Base-by-base conservation (phyloP, 1,139 yeast species). In the Magnusiomyces sp. region DNA sequence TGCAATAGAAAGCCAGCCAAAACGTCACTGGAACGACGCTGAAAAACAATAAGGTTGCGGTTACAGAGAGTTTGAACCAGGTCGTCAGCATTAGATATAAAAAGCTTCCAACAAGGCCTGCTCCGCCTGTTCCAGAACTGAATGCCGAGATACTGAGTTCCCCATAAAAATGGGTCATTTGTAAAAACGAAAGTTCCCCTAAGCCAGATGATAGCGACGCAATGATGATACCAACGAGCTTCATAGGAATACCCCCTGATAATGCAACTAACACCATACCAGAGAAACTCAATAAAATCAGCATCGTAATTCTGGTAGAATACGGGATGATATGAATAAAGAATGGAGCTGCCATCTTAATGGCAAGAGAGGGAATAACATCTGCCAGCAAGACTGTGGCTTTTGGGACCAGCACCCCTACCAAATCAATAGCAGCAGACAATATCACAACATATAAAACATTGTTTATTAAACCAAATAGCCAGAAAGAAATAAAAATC, bases 41-140 rank as follows among this genome's bases (percentile, higher is more conserved):
- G 57, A 80, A 81, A 11, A 73, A 34, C 17, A 78, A 57, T 46
- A 83, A 64, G 0, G 83, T 64, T 1, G 68, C 54, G 19, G 62
- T 66, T 0, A 80, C 75, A 3, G 75, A 63, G 2, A 80, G 49
- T 2, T 73, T 66, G 14, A 79, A 48, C 65, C 80, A 70, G 0
- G 85, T 77, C 0, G 88, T 82, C 54, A 80, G 52, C 1, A 76
- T 58, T 66, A 82, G 57, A 56, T 73, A 81, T 6, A 71, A 61
- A 45, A 78, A 79, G 31, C 95, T 81, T 0, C 97, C 98, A 19
- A 79, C 75, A 2, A 90, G 66, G 0, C 97, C 97, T 0, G 98
- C 97, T 11, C 88, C 95, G 0, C 97, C 97, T 0, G 97, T 92
- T 0, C 98, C 98, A 13, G 89, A 77, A 37, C 95, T 84, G 77